phyloP scores from a whole-genome alignment of 371 early-diverging fungal species.

The Mycotypha africana region DNA sequence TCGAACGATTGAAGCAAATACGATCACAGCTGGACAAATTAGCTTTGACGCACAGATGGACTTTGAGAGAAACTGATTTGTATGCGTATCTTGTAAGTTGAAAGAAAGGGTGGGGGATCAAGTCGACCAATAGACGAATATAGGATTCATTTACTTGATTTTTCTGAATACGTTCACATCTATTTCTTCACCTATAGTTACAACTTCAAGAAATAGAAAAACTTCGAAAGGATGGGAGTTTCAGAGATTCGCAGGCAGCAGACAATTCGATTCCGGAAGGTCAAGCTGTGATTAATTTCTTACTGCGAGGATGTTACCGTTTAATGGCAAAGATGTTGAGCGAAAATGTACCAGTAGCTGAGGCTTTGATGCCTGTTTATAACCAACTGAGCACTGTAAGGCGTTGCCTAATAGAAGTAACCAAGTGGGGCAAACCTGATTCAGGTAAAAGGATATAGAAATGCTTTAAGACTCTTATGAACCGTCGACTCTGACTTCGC shows the following conservation, averaged over 20 bases:
- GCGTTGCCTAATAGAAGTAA: conserved; percentile 75
- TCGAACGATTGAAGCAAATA: conserved; percentile 70
- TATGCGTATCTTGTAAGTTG: conserved; percentile 65
- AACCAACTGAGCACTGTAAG: conserved; percentile 83
- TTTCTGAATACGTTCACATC: no score
- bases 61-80: conserved; percentile 75
- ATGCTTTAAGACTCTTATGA: no score
- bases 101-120: not conserved
- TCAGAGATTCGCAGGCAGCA: conserved; percentile 60
- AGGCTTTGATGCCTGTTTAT: conserved; percentile 78
- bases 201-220: conserved; percentile 72
- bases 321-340: conserved; percentile 79
- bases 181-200: no score
- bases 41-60: conserved; percentile 78
- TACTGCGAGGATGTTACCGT: conserved; percentile 84
- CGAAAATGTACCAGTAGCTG: conserved; percentile 83
- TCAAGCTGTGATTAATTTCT: conserved; percentile 73
- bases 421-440: conserved; percentile 77
- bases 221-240: conserved; percentile 64
- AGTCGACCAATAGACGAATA: no score
- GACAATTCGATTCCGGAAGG: conserved; percentile 69
- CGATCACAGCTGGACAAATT: conserved; percentile 69
- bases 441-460: conserved; percentile 51
- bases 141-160: no score
- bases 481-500: no score